Evolutionary conservation across 169 alveolate species (phyloP).

Genomic region (Sarcocystis neurona): DNA sequence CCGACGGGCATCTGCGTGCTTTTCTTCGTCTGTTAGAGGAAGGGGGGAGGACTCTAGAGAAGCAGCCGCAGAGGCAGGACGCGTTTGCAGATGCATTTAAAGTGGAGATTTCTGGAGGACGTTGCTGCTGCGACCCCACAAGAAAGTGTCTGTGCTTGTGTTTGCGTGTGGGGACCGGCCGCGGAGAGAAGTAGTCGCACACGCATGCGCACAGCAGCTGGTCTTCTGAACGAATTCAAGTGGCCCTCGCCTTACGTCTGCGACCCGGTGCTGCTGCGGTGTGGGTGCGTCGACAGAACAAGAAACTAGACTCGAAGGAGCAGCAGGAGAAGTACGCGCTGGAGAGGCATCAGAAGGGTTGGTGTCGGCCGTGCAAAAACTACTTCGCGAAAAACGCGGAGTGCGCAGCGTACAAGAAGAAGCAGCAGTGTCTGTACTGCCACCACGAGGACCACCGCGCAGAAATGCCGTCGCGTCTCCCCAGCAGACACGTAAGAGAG

Average conservation of each 20-base stretch:
- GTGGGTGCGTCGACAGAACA: not conserved
- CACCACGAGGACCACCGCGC: conserved; percentile 52
- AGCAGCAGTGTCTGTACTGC: conserved; percentile 66
- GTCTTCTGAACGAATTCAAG: no score
- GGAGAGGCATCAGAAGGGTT: conserved; percentile 43
- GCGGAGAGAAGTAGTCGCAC: not conserved
- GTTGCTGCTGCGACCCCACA: not conserved
- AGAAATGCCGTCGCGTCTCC: conserved; percentile 21
- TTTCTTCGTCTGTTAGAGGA: not conserved
- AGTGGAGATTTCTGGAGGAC: not conserved
- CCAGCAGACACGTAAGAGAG: not conserved
- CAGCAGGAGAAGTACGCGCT: conserved; percentile 34
- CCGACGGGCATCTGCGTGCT: not conserved
- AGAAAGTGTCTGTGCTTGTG: not conserved
- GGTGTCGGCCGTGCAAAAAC: conserved; percentile 17
- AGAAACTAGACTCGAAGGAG: conserved; percentile 48
- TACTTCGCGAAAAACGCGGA: conserved; percentile 39
- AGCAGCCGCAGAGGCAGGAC: no score
- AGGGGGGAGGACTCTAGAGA: not conserved
- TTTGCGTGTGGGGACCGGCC: not conserved
- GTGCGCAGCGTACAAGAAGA: conserved; percentile 27
- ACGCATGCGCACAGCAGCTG: not conserved
- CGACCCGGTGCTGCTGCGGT: not conserved
- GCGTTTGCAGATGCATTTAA: no score
- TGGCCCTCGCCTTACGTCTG: not conserved